These are phyloP conservation scores for Parietaria judaica DNA, from an alignment of 306 rosid species.

Conservation along the genomic window DNA sequence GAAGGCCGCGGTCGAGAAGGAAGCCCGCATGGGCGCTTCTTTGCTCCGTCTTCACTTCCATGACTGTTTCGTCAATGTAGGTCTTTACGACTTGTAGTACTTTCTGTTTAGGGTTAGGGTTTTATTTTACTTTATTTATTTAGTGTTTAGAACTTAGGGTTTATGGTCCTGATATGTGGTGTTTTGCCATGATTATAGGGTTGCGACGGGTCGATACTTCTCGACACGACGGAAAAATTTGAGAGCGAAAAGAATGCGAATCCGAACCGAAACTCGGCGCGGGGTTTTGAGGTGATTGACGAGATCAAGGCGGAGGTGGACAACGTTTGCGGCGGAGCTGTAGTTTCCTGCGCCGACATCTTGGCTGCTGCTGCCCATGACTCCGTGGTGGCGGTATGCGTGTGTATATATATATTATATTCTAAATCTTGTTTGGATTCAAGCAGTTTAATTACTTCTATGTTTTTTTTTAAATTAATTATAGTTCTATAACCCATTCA, in stretches of 20 bases:
- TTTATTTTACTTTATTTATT: not conserved
- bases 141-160: too few species aligned
- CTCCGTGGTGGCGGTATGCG: slow-evolving; percentile 8
- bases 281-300: slow-evolving; percentile 12
- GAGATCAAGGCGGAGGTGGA: slow-evolving; percentile 11
- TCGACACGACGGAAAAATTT: slow-evolving; percentile 6
- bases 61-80: slow-evolving; percentile 9
- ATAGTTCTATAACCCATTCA: too few species aligned
- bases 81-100: not conserved
- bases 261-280: not conserved
- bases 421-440: too few species aligned
- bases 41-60: slow-evolving; percentile 12
- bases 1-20: slow-evolving; percentile 7
- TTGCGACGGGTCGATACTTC: slow-evolving; percentile 13
- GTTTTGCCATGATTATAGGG: slow-evolving; percentile 6
- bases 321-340: not conserved
- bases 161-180: not conserved
- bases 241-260: slow-evolving; percentile 3
- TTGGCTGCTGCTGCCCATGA: slow-evolving; percentile 15
- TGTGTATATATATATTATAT: not conserved
- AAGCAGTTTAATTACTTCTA: too few species aligned
- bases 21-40: slow-evolving; percentile 13
- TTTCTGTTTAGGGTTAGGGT: not conserved
- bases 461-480: too few species aligned
- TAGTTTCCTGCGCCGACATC: slow-evolving; percentile 11